phyloP scores from a whole-genome alignment of 306 rosid genomes.

The Rosa rugosa region DNA sequence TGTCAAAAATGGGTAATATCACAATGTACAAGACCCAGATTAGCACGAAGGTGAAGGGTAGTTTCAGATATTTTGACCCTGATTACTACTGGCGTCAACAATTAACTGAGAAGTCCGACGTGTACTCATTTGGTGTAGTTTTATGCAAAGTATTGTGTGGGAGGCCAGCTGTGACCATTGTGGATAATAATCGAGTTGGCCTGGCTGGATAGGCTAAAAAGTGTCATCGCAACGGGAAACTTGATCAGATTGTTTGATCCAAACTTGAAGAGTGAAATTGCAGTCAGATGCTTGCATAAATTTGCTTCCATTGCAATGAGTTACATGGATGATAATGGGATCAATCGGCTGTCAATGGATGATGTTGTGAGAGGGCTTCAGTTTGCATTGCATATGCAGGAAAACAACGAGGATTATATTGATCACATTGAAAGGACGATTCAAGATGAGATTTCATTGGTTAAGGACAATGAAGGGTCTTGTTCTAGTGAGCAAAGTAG shows the following conservation, averaged over 20 bases:
- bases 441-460: too few species aligned
- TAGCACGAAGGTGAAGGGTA: neutral
- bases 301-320: slow-evolving; percentile 13
- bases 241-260: slow-evolving; percentile 13
- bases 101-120: slow-evolving; percentile 27
- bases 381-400: slow-evolving; percentile 8
- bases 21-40: slow-evolving; percentile 22
- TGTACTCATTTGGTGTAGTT: neutral
- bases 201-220: neutral
- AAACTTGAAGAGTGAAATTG: slow-evolving; percentile 5
- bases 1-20: slow-evolving; percentile 27
- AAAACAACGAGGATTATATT: neutral
- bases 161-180: neutral
- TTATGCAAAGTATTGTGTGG: neutral
- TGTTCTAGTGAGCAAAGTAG: neutral
- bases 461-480: too few species aligned
- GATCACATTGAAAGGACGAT: neutral
- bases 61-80: neutral
- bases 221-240: neutral
- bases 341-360: slow-evolving; percentile 10
- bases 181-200: too few species aligned
- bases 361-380: slow-evolving; percentile 9
- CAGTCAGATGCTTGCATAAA: slow-evolving; percentile 5
- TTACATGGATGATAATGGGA: slow-evolving; percentile 26
- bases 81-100: neutral